A percentile compares a stretch with the other conserved stretches of the same genome.
Evolutionary conservation across 345 rosid species (phyloP).

Genomic region (Dipteronia sinensis): DNA sequence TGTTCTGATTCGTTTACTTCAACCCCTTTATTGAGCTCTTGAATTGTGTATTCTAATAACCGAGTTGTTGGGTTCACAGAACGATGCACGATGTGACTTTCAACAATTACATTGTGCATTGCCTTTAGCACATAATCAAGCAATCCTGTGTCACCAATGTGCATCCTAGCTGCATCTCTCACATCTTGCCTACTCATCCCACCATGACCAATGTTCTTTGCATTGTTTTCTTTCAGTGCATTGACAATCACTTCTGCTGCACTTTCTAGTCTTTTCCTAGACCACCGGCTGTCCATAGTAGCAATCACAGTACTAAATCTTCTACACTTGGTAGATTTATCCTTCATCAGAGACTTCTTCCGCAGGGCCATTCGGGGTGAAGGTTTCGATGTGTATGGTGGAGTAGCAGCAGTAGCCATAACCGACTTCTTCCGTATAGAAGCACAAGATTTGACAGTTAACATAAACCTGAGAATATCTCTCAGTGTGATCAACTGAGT

Average conservation of each 20-base stretch:
- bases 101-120: conserved; percentile 75
- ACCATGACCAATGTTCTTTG: conserved; percentile 27
- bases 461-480: conserved; percentile 76
- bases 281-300: conserved; percentile 79
- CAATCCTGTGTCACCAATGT: conserved; percentile 90
- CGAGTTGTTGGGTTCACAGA: conserved; percentile 59
- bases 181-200: conserved; percentile 91
- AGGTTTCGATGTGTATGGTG: conserved; percentile 24
- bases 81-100: conserved; percentile 53
- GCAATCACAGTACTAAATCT: conserved; percentile 49
- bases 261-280: conserved; percentile 68
- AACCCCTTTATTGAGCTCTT: conserved; percentile 39
- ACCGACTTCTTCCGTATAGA: conserved; percentile 35
- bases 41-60: conserved; percentile 73
- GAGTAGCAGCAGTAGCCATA: conserved; percentile 8
- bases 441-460: conserved; percentile 56
- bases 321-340: conserved; percentile 40
- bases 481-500: conserved; percentile 55
- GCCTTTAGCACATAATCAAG: conserved; percentile 82
- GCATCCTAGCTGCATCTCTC: conserved; percentile 87
- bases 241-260: conserved; percentile 80
- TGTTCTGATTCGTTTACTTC: conserved; percentile 19
- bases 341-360: conserved; percentile 38
- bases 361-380: conserved; percentile 23
- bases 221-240: conserved; percentile 57